Evolutionary conservation across 305 asterid species (phyloP).

Genomic region (Fraxinus paxiana): DNA sequence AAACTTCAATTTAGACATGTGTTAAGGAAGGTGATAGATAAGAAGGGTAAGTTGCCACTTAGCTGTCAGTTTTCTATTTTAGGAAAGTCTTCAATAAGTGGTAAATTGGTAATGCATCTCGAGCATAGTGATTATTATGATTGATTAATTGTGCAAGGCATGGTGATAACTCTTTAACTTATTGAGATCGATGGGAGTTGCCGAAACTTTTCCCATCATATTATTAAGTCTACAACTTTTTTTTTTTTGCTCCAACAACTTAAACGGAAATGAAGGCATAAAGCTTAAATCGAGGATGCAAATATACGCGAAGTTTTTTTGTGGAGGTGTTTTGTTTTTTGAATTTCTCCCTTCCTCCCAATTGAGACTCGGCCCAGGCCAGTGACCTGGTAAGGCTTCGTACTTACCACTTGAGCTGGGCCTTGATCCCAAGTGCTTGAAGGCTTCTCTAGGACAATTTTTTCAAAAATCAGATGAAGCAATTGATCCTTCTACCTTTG

Average conservation of each 20-base stretch:
- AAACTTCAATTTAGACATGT: neutral
- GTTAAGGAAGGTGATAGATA: neutral
- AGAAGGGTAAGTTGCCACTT: neutral
- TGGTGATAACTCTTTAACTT: neutral
- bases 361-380: neutral
- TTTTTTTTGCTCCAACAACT: neutral
- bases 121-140: conserved; percentile 6
- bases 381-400: neutral
- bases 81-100: neutral
- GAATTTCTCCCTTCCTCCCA: neutral
- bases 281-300: conserved; percentile 6
- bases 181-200: conserved; percentile 4
- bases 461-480: conserved; percentile 9
- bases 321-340: neutral
- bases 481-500: conserved; percentile 11
- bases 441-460: neutral
- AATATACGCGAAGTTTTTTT: neutral
- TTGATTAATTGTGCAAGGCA: neutral
- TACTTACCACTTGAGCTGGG: neutral
- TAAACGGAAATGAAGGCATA: neutral
- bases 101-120: neutral
- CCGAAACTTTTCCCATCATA: neutral
- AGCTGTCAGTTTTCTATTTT: conserved; percentile 13
- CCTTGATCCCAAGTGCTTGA: neutral
- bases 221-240: neutral